Evolutionary conservation across 192 early-diverging fungal species (phyloP).

Genomic region (Mortierella alpina): DNA sequence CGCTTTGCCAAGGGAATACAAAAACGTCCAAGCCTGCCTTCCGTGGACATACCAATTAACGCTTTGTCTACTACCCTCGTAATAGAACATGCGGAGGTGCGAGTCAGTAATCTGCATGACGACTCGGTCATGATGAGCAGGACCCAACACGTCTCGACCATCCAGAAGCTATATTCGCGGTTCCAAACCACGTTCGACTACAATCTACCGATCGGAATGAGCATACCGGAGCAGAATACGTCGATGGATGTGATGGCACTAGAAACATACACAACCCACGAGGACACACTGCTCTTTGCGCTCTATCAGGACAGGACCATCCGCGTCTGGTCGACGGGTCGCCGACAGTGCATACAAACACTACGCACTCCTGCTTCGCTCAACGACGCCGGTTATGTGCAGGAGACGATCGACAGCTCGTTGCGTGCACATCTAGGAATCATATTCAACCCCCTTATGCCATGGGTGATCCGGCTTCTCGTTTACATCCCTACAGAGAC

Average conservation of each 20-base stretch:
- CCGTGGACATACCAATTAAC: too few species aligned
- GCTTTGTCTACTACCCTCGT: background rate
- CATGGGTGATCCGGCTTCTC: slow-evolving; percentile 36
- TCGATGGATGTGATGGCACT: slow-evolving; percentile 32
- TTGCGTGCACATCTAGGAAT: slow-evolving; percentile 25
- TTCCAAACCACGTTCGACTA: slow-evolving; percentile 14
- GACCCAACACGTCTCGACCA: slow-evolving; percentile 25
- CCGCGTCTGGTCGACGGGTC: slow-evolving; percentile 40
- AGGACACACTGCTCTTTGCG: slow-evolving; percentile 32
- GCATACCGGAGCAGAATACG: slow-evolving; percentile 16
- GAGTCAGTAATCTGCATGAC: slow-evolving; percentile 29
- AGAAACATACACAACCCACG: slow-evolving; percentile 22
- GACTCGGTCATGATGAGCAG: slow-evolving; percentile 19
- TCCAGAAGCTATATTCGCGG: slow-evolving; percentile 30
- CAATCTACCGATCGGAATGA: slow-evolving; percentile 4
- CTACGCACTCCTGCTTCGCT: slow-evolving; percentile 11
- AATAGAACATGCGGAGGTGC: slow-evolving; percentile 38
- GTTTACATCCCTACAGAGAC: slow-evolving; percentile 41
- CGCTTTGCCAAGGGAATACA: background rate
- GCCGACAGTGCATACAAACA: slow-evolving; percentile 34
- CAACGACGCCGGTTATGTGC: slow-evolving; percentile 32
- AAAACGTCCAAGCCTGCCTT: background rate
- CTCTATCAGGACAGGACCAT: slow-evolving; percentile 42
- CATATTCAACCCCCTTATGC: slow-evolving; percentile 37
- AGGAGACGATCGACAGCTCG: slow-evolving; percentile 36